Evolutionary conservation across 164 flowering plant species (phyloP).

Genomic region (Santalum album): DNA sequence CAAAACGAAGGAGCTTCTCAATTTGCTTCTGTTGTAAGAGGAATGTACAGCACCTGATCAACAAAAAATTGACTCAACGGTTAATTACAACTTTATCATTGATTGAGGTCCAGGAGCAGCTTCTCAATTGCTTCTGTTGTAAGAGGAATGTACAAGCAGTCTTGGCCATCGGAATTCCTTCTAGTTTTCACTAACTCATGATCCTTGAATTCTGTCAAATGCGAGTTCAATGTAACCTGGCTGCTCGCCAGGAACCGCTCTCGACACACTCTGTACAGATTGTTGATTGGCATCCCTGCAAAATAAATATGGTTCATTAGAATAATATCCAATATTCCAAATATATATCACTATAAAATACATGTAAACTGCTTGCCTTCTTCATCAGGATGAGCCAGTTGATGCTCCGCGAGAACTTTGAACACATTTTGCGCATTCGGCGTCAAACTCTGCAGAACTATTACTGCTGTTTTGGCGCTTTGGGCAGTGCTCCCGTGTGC

Average conservation of each 20-base stretch:
- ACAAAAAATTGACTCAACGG: too few species aligned
- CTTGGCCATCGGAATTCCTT: conserved; percentile 79
- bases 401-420: conserved; percentile 81
- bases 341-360: not conserved
- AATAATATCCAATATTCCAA: not conserved
- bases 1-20: too few species aligned
- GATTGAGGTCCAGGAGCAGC: conserved; percentile 35
- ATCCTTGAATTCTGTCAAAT: conserved; percentile 93
- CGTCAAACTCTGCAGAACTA: conserved; percentile 92
- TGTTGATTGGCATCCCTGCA: conserved; percentile 68
- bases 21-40: too few species aligned
- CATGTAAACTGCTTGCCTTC: conserved; percentile 48
- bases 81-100: too few species aligned
- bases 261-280: conserved; percentile 57
- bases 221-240: conserved; percentile 71
- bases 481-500: conserved; percentile 58
- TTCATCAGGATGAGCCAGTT: conserved; percentile 72
- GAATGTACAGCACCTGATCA: too few species aligned
- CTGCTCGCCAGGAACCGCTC: conserved; percentile 69
- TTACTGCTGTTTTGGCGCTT: conserved; percentile 75
- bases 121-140: conserved; percentile 66
- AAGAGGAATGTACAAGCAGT: conserved; percentile 78
- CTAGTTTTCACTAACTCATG: conserved; percentile 82
- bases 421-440: conserved; percentile 96
- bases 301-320: conserved; percentile 2